Evolutionary conservation across 1,139 yeast species (phyloP).

Genomic region (Yamadazyma kanchanaburiensis): DNA sequence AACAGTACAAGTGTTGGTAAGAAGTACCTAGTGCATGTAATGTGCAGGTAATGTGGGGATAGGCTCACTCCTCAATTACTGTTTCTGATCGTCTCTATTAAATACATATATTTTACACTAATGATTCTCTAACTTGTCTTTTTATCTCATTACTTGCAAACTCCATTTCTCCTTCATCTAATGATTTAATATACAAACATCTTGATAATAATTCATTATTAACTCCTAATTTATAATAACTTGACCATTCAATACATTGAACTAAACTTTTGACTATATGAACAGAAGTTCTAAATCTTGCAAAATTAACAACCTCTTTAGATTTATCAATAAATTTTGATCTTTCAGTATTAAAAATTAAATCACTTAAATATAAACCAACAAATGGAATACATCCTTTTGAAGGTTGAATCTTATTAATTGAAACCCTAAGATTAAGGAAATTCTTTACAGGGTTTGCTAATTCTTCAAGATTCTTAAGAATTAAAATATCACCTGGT

Average conservation of each 20-base stretch:
- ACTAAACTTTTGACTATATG: slow-evolving; percentile 75
- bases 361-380: slow-evolving; percentile 80
- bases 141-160: slow-evolving; percentile 4
- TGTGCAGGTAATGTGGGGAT: no score
- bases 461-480: slow-evolving; percentile 62
- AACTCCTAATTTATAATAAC: slow-evolving; percentile 49
- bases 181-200: slow-evolving; percentile 75
- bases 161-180: slow-evolving; percentile 77
- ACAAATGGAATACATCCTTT: slow-evolving; percentile 88
- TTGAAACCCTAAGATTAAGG: slow-evolving; percentile 57
- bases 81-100: no score
- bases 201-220: slow-evolving; percentile 69
- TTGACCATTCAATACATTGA: slow-evolving; percentile 84
- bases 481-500: slow-evolving; percentile 56
- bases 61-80: no score
- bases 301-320: slow-evolving; percentile 63
- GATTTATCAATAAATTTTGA: slow-evolving; percentile 39
- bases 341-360: slow-evolving; percentile 76
- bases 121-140: slow-evolving; percentile 5
- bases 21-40: no score
- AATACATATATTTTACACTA: no score
- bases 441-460: slow-evolving; percentile 68
- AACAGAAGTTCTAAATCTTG: slow-evolving; percentile 74
- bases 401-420: slow-evolving; percentile 62
- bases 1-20: no score